Conservation (phyloP, 192 early-diverging fungal species). For the Mortierella antarctica region DNA sequence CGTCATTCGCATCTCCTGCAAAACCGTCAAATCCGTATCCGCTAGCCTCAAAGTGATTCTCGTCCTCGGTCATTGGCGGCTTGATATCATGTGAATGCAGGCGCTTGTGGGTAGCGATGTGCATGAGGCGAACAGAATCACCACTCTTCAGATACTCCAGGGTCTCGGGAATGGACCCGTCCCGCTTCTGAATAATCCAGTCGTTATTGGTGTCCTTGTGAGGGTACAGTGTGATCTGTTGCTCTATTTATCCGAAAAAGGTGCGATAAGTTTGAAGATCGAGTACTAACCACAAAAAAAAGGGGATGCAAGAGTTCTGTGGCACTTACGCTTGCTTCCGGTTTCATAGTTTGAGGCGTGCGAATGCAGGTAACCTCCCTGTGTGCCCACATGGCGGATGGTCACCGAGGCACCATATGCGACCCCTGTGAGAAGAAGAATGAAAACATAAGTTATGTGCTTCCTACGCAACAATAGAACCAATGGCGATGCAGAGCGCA, state of each 20-base stretch:
- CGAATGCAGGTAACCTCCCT: slow-evolving; percentile 84
- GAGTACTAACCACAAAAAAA: slow-evolving; percentile 84
- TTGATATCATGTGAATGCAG: slow-evolving; percentile 81
- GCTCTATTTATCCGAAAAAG: slow-evolving; percentile 31
- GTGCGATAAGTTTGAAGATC: slow-evolving; percentile 12
- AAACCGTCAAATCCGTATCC: slow-evolving; percentile 78
- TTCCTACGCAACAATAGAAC: too few species aligned
- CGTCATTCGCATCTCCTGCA: slow-evolving; percentile 91
- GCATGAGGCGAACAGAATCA: slow-evolving; percentile 82
- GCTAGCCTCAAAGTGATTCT: slow-evolving; percentile 81
- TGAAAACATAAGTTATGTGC: slow-evolving; percentile 34
- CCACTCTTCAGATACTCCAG: slow-evolving; percentile 72
- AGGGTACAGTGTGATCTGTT: slow-evolving; percentile 59
- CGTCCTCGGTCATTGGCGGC: slow-evolving; percentile 73
- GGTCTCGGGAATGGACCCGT: slow-evolving; percentile 39
- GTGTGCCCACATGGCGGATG: slow-evolving; percentile 75
- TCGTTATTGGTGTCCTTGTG: slow-evolving; percentile 89
- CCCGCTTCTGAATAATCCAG: slow-evolving; percentile 68
- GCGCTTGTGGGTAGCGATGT: slow-evolving; percentile 66
- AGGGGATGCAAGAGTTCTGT: slow-evolving; percentile 63
- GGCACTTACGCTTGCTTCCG: slow-evolving; percentile 78
- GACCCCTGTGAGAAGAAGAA: slow-evolving; percentile 58
- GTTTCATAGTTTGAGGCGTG: slow-evolving; percentile 70
- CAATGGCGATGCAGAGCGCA: not conserved
- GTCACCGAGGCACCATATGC: slow-evolving; percentile 70